phyloP scores from a whole-genome alignment of 371 early-diverging fungal genomes.

The Conidiobolus incongruus region DNA sequence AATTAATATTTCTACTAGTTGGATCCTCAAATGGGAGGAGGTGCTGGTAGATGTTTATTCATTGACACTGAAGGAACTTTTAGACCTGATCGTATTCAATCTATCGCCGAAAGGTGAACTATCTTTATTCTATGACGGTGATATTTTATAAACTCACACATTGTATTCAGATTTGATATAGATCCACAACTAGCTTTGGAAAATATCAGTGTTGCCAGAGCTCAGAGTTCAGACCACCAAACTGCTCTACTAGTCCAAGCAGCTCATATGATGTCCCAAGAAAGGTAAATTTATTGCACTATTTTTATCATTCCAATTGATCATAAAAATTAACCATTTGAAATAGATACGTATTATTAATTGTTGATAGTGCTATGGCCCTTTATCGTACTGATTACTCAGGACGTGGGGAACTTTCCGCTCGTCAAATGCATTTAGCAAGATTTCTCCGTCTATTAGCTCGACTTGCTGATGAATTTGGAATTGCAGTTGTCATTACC shows the following conservation, averaged over 20 bases:
- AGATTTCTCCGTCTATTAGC: constrained; percentile 75
- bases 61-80: constrained; percentile 99
- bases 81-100: constrained; percentile 76
- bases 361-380: constrained; percentile 94
- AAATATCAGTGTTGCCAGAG: constrained; percentile 93
- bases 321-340: too few species aligned
- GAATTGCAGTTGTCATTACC: constrained; percentile 94
- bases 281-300: constrained; percentile 15
- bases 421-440: constrained; percentile 94
- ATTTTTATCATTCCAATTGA: neutral
- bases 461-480: constrained; percentile 95
- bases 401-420: constrained; percentile 95
- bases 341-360: constrained; percentile 62
- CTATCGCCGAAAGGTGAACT: constrained; percentile 57
- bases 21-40: constrained; percentile 70
- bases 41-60: constrained; percentile 91
- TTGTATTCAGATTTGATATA: constrained; percentile 32
- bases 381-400: constrained; percentile 96
- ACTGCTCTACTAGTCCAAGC: constrained; percentile 77
- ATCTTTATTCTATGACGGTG: too few species aligned
- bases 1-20: too few species aligned
- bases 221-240: constrained; percentile 97
- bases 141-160: too few species aligned
- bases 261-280: constrained; percentile 91
- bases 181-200: constrained; percentile 80